phyloP scores from a whole-genome alignment of 768 basidiomycete species.

The Ephemerocybe angulata region DNA sequence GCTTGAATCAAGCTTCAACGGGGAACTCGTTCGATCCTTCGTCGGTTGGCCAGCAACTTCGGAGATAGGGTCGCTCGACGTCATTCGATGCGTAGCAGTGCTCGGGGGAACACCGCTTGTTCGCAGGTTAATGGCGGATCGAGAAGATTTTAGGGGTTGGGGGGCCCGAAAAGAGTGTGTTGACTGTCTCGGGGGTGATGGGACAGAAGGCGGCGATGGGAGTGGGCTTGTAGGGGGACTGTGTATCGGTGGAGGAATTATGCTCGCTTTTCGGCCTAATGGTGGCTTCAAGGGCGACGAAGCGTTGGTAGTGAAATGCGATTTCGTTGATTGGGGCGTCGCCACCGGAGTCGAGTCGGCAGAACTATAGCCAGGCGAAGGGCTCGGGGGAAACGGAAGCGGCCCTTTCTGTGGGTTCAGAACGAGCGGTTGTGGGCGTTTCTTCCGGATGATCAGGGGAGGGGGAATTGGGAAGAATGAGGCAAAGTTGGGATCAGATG shows the following conservation, averaged over 20 bases:
- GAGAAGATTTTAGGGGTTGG: conserved; percentile 12
- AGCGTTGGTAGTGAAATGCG: conserved; percentile 10
- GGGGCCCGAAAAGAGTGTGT: conserved; percentile 12
- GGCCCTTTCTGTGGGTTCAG: conserved; percentile 19
- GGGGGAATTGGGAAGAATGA: conserved; percentile 39
- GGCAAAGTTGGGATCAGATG: conserved; percentile 13
- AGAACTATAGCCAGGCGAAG: conserved; percentile 34
- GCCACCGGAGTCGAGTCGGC: conserved; percentile 40
- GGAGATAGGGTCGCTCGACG: conserved; percentile 25
- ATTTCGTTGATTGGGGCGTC: conserved; percentile 37
- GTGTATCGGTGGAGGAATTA: conserved; percentile 27
- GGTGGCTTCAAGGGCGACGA: conserved; percentile 19
- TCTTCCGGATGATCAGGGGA: conserved; percentile 34
- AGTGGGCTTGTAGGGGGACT: conserved; percentile 37
- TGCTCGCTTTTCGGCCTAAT: conserved; percentile 18
- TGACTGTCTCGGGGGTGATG: conserved; percentile 12
- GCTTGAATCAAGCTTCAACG: background rate
- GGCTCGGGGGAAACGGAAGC: conserved; percentile 22
- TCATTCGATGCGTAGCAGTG: conserved; percentile 23
- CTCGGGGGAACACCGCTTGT: conserved; percentile 12
- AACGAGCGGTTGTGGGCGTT: conserved; percentile 37
- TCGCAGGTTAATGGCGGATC: conserved; percentile 15
- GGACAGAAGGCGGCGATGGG: conserved; percentile 28
- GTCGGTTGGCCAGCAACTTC: conserved; percentile 20
- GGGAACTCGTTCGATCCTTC: conserved; percentile 7